Conservation (phyloP, 192 early-diverging fungal genomes). For the Anaeromyces robustus region DNA sequence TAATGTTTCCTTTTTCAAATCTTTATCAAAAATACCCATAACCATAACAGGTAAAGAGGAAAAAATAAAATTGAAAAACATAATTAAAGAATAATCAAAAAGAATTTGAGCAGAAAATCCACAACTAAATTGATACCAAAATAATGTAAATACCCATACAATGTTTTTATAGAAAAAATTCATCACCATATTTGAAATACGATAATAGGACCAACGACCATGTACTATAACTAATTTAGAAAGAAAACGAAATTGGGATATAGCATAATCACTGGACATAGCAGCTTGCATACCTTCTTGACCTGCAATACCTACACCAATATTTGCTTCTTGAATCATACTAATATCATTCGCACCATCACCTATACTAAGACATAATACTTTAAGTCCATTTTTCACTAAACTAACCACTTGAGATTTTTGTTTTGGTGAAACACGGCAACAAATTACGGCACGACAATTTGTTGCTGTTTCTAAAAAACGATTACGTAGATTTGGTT, state of each 20-base stretch:
- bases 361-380: constrained; percentile 82
- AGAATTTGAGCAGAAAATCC: constrained; percentile 64
- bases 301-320: constrained; percentile 88
- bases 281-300: constrained; percentile 90
- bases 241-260: constrained; percentile 79
- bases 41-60: not conserved
- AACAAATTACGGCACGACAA: constrained; percentile 82
- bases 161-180: constrained; percentile 95
- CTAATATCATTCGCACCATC: constrained; percentile 70
- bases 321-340: constrained; percentile 74
- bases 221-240: constrained; percentile 75
- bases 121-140: constrained; percentile 83
- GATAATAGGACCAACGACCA: constrained; percentile 76
- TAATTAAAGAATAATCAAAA: constrained; percentile 54
- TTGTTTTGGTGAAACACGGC: constrained; percentile 88
- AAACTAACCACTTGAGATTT: constrained; percentile 84
- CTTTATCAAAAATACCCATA: not conserved
- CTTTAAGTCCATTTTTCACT: constrained; percentile 69
- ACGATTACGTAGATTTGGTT: not conserved
- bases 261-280: constrained; percentile 84
- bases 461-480: constrained; percentile 59
- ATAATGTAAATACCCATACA: constrained; percentile 73
- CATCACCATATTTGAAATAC: constrained; percentile 63
- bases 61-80: not conserved
- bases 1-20: not conserved